These are phyloP conservation scores for Coemansia reversa DNA, from an alignment of 192 early-diverging fungal genomes.

Conservation along the genomic window DNA sequence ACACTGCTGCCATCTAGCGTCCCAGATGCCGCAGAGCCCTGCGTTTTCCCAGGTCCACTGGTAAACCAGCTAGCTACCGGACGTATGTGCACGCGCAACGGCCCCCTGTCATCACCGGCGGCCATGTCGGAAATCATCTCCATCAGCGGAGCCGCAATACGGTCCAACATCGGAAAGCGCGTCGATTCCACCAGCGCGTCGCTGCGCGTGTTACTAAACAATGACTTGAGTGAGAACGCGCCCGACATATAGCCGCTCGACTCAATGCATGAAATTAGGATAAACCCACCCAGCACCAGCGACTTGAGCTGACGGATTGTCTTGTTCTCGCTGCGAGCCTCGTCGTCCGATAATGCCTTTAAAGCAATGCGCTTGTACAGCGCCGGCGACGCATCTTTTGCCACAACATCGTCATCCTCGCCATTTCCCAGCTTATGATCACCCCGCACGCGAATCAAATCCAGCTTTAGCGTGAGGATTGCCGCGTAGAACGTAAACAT, in stretches of 20 bases:
- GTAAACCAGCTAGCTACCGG: conserved; percentile 33
- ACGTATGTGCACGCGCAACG: conserved; percentile 36
- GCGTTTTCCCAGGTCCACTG: conserved; percentile 4
- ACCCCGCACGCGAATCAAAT: conserved; percentile 60
- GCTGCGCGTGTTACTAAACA: conserved; percentile 23
- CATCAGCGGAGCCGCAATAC: conserved; percentile 36
- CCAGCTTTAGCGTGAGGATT: conserved; percentile 84
- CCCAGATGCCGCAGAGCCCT: background rate
- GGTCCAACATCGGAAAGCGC: conserved; percentile 35
- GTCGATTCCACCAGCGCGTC: conserved; percentile 31
- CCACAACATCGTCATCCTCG: conserved; percentile 19
- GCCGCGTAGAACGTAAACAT: conserved; percentile 87
- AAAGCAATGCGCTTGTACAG: conserved; percentile 60
- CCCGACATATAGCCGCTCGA: conserved; percentile 45
- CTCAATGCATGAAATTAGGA: conserved; percentile 49
- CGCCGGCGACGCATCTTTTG: conserved; percentile 47
- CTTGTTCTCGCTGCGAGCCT: conserved; percentile 52
- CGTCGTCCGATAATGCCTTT: conserved; percentile 62
- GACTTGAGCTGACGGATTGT: conserved; percentile 51
- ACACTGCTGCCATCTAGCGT: conserved; percentile 36
- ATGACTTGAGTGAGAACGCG: conserved; percentile 41
- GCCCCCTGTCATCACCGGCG: background rate
- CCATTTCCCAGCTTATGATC: conserved; percentile 33
- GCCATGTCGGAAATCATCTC: conserved; percentile 17
- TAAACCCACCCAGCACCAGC: conserved; percentile 48